Conservation (phyloP, 2,329 filamentous ascomycete genomes). For the Xenosphaeropsis pyriputrescens region DNA sequence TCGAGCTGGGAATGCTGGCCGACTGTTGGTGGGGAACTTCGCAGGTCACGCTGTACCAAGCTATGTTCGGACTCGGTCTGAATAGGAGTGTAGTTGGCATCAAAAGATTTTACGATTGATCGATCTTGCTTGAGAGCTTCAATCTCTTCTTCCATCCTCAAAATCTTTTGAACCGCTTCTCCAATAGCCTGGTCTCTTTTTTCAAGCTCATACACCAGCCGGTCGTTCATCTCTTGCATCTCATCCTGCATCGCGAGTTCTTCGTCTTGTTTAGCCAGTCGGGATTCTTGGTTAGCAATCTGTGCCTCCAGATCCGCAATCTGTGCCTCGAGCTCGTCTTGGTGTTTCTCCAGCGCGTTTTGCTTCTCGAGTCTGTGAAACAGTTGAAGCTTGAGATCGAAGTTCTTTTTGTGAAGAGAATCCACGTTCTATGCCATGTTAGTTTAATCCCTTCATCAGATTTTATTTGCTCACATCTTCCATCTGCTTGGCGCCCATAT, state of each 20-base stretch:
- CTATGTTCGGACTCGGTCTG: constrained; percentile 1
- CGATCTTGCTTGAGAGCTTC: constrained; percentile 37
- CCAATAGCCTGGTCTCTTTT: constrained; percentile 56
- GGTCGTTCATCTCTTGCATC: constrained; percentile 40
- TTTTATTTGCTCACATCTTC: constrained; percentile 38
- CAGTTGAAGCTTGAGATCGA: constrained; percentile 60
- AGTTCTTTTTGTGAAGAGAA: constrained; percentile 60
- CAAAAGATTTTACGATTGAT: constrained; percentile 34
- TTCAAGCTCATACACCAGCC: constrained; percentile 43
- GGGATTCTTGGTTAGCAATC: no score
- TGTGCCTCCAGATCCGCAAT: constrained; percentile 29
- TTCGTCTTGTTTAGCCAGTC: constrained; percentile 12
- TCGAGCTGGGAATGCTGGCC: constrained; percentile 19
- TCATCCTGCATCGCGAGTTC: constrained; percentile 25
- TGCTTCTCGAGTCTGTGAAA: constrained; percentile 55
- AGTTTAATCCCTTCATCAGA: constrained; percentile 2
- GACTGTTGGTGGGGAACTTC: neutral
- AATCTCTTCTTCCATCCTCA: constrained; percentile 44
- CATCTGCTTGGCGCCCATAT: constrained; percentile 51
- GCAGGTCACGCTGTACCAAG: constrained; percentile 2
- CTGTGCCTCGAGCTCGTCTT: constrained; percentile 34
- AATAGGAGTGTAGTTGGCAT: constrained; percentile 16
- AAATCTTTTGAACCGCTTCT: constrained; percentile 57
- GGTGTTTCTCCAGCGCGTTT: constrained; percentile 37
- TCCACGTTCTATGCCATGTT: constrained; percentile 27